Evolutionary conservation across 768 basidiomycete genomes (phyloP).

Genomic region (Termitomyces sp.): DNA sequence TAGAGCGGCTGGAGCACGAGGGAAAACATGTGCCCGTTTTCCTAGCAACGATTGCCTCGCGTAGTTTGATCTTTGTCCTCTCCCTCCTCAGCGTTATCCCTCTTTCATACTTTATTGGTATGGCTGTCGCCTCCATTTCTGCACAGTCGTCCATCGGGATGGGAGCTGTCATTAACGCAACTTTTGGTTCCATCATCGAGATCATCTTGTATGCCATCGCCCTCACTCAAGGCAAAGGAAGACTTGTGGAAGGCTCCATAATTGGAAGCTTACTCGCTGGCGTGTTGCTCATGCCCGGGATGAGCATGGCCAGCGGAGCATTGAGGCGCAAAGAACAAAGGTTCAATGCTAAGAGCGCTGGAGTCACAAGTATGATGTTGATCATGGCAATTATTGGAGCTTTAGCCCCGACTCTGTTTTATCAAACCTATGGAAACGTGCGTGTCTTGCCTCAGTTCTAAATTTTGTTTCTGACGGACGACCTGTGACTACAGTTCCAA

Average conservation of each 20-base stretch:
- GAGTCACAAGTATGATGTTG: slow-evolving; percentile 98
- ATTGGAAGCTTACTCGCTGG: slow-evolving; percentile 94
- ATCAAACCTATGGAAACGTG: slow-evolving; percentile 96
- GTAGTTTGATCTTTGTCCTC: slow-evolving; percentile 77
- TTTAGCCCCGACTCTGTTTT: slow-evolving; percentile 92
- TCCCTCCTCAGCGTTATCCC: slow-evolving; percentile 92
- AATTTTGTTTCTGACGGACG: slow-evolving; percentile 2
- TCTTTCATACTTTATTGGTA: slow-evolving; percentile 97
- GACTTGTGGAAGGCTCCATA: slow-evolving; percentile 95
- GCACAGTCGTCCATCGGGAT: slow-evolving; percentile 98
- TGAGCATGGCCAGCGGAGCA: slow-evolving; percentile 92
- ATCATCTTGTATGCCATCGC: slow-evolving; percentile 91
- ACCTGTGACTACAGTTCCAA: slow-evolving; percentile 61
- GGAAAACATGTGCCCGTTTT: slow-evolving; percentile 60
- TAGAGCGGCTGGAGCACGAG: slow-evolving; percentile 53
- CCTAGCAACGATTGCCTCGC: slow-evolving; percentile 66
- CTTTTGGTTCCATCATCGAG: slow-evolving; percentile 98
- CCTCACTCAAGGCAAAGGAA: slow-evolving; percentile 86
- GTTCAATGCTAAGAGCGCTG: slow-evolving; percentile 99
- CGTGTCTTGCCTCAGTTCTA: slow-evolving; percentile 29
- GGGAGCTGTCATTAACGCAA: slow-evolving; percentile 99
- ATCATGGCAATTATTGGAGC: slow-evolving; percentile 99
- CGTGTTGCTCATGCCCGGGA: slow-evolving; percentile 94
- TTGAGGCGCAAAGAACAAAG: slow-evolving; percentile 89
- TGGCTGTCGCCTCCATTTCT: slow-evolving; percentile 99